Conservation (phyloP, 768 basidiomycete genomes). For the Kwoniella heveanensis region DNA sequence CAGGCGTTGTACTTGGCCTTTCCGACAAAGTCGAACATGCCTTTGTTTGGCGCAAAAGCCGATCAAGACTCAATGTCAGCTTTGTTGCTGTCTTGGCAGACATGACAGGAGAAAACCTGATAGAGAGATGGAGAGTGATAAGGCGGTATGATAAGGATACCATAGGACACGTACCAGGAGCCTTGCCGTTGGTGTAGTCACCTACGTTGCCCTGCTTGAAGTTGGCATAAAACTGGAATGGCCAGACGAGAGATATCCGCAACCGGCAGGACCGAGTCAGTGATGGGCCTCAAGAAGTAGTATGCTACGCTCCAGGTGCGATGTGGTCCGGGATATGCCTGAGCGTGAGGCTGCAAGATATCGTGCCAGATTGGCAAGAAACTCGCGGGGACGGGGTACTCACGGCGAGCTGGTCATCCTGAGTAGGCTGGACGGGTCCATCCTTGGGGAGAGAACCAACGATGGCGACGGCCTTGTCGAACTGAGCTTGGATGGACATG, state of each 20-base stretch:
- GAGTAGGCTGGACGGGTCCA: conserved; percentile 73
- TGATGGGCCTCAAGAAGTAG: no score
- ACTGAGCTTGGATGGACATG: conserved; percentile 47
- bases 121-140: not conserved
- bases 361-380: no score
- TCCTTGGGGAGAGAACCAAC: conserved; percentile 67
- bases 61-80: conserved; percentile 29
- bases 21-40: conserved; percentile 79
- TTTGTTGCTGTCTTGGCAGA: not conserved
- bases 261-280: no score
- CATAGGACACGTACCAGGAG: conserved; percentile 23
- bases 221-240: conserved; percentile 79
- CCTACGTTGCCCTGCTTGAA: conserved; percentile 89
- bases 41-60: conserved; percentile 58
- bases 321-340: no score
- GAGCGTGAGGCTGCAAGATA: no score
- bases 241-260: no score
- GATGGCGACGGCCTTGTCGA: conserved; percentile 53
- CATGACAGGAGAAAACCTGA: no score
- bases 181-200: conserved; percentile 63
- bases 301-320: no score
- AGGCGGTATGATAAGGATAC: no score
- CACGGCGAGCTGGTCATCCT: conserved; percentile 78
- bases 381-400: no score
- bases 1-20: conserved; percentile 96